A percentile compares a stretch with the other conserved stretches of the same genome.
Evolutionary conservation across 257 asterid genomes (phyloP).

Genomic region (Scutellaria baicalensis): DNA sequence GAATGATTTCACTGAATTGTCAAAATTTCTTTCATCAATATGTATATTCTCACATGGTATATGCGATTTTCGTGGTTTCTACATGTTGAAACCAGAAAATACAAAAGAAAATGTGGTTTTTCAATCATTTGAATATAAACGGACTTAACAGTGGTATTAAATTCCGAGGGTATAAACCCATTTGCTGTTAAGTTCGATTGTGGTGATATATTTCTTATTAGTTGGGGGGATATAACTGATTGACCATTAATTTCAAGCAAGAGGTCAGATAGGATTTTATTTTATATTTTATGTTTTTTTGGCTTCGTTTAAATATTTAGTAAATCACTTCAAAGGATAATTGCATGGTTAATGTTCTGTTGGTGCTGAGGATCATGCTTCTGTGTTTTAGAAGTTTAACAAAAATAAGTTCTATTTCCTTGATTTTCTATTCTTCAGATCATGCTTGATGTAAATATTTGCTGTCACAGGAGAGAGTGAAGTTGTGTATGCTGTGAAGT

Average conservation of each 20-base stretch:
- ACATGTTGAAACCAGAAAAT: background rate
- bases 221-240: background rate
- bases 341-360: background rate
- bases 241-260: background rate
- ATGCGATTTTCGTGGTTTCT: background rate
- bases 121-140: background rate
- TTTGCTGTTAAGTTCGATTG: background rate
- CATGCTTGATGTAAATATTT: conserved; percentile 11
- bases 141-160: background rate
- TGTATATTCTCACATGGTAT: background rate
- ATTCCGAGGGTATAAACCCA: background rate
- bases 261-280: background rate
- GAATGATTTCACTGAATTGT: background rate
- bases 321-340: background rate
- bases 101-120: background rate
- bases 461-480: conserved; percentile 66
- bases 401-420: background rate
- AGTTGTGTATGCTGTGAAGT: conserved; percentile 71
- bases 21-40: background rate
- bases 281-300: background rate
- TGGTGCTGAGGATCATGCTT: background rate
- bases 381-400: background rate
- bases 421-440: background rate
- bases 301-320: background rate
- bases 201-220: background rate